Evolutionary conservation across 2,329 filamentous ascomycete genomes (phyloP), one percentile per base, ranked within the genome.

Genomic region (Zalaria obscura): DNA sequence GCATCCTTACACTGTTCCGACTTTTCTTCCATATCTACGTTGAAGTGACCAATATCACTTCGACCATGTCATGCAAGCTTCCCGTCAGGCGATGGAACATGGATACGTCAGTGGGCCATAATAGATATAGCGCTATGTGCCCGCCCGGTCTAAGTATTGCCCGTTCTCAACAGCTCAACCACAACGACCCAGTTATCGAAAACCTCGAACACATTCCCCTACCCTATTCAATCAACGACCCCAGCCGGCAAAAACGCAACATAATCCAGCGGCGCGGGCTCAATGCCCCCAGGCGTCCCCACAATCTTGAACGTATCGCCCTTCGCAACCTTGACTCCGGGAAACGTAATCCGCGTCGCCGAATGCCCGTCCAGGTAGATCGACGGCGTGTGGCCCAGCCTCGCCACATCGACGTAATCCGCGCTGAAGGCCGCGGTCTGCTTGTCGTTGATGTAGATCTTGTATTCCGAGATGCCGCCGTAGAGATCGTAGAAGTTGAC

Each of bases 261-360:
- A 55, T 83, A 83, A 59, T 84, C 79, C 46, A 84, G 41, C 4
- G 79, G 76, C 40, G 79, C 80, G 7, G 67, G 67, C 60, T 83
- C 80, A 26, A 64, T 60, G 0, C 78, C 77, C 55, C 79, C 64
- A 0, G 78, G 69, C 27, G 50, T 62, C 0, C 78, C 76, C 3
- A 73, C 66, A 45, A 81, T 67, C 49, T 63, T 72, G 40, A 81
- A 47, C 41, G 55, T 51, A 47, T 74, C 70, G 0, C 75, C 76
- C 41, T 64, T 66, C 33, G 55, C 50, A 5, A 80, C 58, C 10
- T 62, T 51, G 0, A 80, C 62, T 0, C 55, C 59, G 7, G 56
- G 55, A 46, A 80, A 82, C 0, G 72, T 80, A 33, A 80, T 66
- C 4, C 80, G 62, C 4, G 70, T 74, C 3, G 78, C 78, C 1